Conservation (phyloP, 1,284 basidiomycete species). For the Heterobasidion annosum region DNA sequence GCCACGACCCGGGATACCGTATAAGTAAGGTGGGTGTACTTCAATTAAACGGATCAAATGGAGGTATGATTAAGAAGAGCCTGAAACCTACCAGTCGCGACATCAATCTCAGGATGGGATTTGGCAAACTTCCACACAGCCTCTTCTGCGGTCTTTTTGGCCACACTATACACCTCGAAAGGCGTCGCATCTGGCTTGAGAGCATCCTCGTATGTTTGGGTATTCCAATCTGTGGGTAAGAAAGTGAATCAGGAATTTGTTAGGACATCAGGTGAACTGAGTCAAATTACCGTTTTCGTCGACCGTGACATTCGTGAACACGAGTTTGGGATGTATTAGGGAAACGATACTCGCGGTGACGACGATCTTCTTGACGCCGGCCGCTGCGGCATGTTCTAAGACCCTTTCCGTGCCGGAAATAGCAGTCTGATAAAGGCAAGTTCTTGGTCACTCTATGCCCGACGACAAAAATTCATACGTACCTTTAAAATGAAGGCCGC, state of each 20-base stretch:
- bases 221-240: not conserved
- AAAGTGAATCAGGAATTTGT: not conserved
- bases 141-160: conserved; percentile 26
- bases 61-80: not conserved
- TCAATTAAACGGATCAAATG: not conserved
- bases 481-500: not conserved
- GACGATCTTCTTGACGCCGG: not conserved
- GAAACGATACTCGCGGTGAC: not conserved
- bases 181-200: not conserved
- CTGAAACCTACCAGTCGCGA: conserved; percentile 19
- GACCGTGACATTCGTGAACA: not conserved
- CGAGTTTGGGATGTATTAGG: not conserved
- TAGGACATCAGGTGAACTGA: not conserved
- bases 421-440: not conserved
- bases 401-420: not conserved
- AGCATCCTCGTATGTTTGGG: not conserved
- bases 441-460: not conserved
- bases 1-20: not conserved
- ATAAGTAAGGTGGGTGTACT: not conserved
- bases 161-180: conserved; percentile 20
- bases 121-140: conserved; percentile 26
- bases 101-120: conserved; percentile 23
- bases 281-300: not conserved
- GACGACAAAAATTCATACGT: not conserved
- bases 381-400: not conserved